Conservation (phyloP, 495 filamentous ascomycete genomes). For the Evernia prunastri region DNA sequence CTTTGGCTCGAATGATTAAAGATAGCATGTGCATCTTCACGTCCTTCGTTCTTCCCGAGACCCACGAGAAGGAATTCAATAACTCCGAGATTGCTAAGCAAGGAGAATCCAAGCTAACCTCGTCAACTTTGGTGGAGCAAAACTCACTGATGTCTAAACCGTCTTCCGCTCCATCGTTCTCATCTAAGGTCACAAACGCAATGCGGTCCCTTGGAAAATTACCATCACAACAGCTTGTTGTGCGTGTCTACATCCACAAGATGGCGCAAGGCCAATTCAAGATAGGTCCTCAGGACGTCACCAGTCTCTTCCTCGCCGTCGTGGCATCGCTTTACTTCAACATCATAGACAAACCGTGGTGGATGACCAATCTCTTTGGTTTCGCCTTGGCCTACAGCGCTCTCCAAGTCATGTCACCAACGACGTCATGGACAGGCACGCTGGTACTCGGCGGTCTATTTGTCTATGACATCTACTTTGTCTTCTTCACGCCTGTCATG, state of each 20-base stretch:
- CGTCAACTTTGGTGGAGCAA: conserved; percentile 12
- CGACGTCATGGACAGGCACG: conserved; percentile 76
- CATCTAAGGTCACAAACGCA: conserved; percentile 26
- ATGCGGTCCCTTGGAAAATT: conserved; percentile 47
- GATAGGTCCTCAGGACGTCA: conserved; percentile 49
- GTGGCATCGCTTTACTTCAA: conserved; percentile 61
- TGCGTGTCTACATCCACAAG: conserved; percentile 42
- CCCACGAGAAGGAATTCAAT: conserved; percentile 36
- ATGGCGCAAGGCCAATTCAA: conserved; percentile 39
- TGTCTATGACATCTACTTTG: conserved; percentile 93
- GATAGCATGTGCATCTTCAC: conserved; percentile 59
- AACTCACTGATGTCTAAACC: conserved; percentile 49
- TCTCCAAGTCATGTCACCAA: conserved; percentile 80
- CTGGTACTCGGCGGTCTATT: conserved; percentile 74
- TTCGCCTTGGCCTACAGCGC: conserved; percentile 79
- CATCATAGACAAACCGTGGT: conserved; percentile 64
- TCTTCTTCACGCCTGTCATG: conserved; percentile 97
- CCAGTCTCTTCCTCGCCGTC: conserved; percentile 55
- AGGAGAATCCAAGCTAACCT: conserved; percentile 12
- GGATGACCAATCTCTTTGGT: conserved; percentile 79
- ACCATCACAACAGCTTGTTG: conserved; percentile 42
- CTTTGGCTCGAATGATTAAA: conserved; percentile 59
- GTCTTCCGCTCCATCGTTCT: conserved; percentile 38
- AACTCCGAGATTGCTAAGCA: conserved; percentile 33
- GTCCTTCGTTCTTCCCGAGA: conserved; percentile 65